A percentile compares a stretch with the other conserved stretches of the same genome.
phyloP scores from a whole-genome alignment of 495 filamentous ascomycete species.

The Copromyces sp. region DNA sequence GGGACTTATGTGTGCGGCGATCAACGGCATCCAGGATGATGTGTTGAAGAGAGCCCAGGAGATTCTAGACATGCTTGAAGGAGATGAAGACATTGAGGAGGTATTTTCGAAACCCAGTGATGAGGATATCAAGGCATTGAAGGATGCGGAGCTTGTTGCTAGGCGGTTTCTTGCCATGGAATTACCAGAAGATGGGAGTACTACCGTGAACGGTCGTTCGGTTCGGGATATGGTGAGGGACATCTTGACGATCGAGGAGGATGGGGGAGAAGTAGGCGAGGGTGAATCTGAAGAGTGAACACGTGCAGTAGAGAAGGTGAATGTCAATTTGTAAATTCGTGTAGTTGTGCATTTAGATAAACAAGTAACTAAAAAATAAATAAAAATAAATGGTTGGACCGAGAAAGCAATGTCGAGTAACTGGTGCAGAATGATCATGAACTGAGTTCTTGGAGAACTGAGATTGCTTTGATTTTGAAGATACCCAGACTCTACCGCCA shows the following conservation, averaged over 20 bases:
- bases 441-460: background rate
- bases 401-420: background rate
- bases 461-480: background rate
- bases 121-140: constrained; percentile 7
- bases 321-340: background rate
- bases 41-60: constrained; percentile 71
- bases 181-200: background rate
- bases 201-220: background rate
- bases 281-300: background rate
- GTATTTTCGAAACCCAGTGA: constrained; percentile 3
- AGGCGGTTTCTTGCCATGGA: constrained; percentile 13
- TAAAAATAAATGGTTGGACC: no score
- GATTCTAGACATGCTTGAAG: constrained; percentile 55
- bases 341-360: no score
- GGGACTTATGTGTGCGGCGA: constrained; percentile 72
- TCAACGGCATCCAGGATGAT: constrained; percentile 66
- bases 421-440: background rate
- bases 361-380: no score
- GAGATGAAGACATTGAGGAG: constrained; percentile 36
- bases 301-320: background rate
- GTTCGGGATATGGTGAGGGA: background rate
- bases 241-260: background rate
- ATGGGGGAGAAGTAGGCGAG: background rate
- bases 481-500: background rate
- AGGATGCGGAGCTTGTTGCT: constrained; percentile 8